Conservation (phyloP, 495 filamentous ascomycete genomes). For the Aspergillus biplanus region DNA sequence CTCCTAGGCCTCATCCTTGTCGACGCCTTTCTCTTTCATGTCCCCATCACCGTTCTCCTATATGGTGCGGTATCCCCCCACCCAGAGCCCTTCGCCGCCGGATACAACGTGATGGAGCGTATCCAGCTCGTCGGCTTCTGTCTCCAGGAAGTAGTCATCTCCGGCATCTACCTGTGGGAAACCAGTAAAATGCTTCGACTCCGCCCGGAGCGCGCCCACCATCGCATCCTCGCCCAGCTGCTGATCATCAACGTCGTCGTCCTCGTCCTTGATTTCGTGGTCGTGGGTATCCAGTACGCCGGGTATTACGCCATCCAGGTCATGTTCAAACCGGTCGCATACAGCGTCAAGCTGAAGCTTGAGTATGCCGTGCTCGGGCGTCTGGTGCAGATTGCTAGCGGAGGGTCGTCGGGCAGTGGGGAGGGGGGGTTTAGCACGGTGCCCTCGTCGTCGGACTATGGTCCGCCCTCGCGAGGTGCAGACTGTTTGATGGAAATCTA, state of each 20-base stretch:
- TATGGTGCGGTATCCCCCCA: slow-evolving; percentile 40
- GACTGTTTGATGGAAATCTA: slow-evolving; percentile 8
- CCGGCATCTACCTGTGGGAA: slow-evolving; percentile 59
- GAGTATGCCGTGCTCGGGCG: slow-evolving; percentile 58
- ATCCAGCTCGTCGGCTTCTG: slow-evolving; percentile 58
- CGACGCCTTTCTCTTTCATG: slow-evolving; percentile 47
- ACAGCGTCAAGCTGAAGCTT: slow-evolving; percentile 58
- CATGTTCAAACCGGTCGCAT: slow-evolving; percentile 53
- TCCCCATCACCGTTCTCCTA: slow-evolving; percentile 45
- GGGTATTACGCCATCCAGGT: slow-evolving; percentile 53
- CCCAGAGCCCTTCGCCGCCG: slow-evolving; percentile 34
- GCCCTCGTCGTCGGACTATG: slow-evolving; percentile 7
- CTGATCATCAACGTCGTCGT: slow-evolving; percentile 53
- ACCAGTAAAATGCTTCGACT: slow-evolving; percentile 49
- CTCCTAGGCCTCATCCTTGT: slow-evolving; percentile 49
- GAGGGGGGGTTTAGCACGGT: slow-evolving; percentile 3
- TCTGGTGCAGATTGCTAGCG: slow-evolving; percentile 39
- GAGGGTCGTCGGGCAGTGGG: not conserved
- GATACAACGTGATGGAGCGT: slow-evolving; percentile 55
- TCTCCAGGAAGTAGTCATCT: slow-evolving; percentile 59
- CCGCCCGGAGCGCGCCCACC: slow-evolving; percentile 29
- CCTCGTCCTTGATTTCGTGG: slow-evolving; percentile 51
- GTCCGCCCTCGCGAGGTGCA: not conserved
- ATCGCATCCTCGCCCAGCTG: slow-evolving; percentile 47
- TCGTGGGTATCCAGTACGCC: slow-evolving; percentile 52